Evolutionary conservation across 768 basidiomycete genomes (phyloP).

Genomic region (Sarcomyxa edulis): DNA sequence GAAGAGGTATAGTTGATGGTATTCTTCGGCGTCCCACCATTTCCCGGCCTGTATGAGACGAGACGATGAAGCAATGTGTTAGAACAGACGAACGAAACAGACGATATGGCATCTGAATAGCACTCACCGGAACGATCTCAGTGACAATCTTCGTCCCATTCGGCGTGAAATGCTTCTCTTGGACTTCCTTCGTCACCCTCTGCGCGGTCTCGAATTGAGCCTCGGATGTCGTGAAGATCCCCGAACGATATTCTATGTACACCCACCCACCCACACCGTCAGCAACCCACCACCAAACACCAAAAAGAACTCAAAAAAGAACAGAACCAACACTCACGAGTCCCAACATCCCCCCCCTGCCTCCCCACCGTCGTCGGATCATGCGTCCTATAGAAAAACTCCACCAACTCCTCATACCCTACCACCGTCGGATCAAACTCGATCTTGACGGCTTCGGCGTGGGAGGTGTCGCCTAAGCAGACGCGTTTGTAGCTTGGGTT

Average conservation of each 20-base stretch:
- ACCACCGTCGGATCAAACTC: conserved; percentile 80
- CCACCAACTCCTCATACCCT: conserved; percentile 66
- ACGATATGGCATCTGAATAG: no score
- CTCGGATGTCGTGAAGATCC: conserved; percentile 74
- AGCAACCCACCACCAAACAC: conserved; percentile 64
- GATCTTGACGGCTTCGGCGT: conserved; percentile 85
- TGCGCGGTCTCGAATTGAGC: conserved; percentile 72
- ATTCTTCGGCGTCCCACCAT: conserved; percentile 84
- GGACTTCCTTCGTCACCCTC: conserved; percentile 76
- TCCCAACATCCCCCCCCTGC: conserved; percentile 75
- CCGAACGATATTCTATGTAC: conserved; percentile 81
- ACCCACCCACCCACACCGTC: conserved; percentile 58
- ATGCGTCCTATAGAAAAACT: conserved; percentile 94
- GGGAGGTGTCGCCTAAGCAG: conserved; percentile 75
- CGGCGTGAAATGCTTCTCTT: conserved; percentile 76
- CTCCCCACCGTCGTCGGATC: conserved; percentile 82
- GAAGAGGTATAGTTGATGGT: conserved; percentile 79
- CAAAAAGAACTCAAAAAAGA: conserved; percentile 90
- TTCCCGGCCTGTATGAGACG: conserved; percentile 52
- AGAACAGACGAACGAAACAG: no score
- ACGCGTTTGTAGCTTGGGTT: conserved; percentile 72
- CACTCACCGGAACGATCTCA: no score
- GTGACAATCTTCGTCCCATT: conserved; percentile 75
- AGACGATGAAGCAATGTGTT: no score
- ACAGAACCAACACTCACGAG: conserved; percentile 70